These are phyloP conservation scores for Acanthamoeba healyi DNA, from an alignment of 208 protist genomes.

Conservation along the genomic window DNA sequence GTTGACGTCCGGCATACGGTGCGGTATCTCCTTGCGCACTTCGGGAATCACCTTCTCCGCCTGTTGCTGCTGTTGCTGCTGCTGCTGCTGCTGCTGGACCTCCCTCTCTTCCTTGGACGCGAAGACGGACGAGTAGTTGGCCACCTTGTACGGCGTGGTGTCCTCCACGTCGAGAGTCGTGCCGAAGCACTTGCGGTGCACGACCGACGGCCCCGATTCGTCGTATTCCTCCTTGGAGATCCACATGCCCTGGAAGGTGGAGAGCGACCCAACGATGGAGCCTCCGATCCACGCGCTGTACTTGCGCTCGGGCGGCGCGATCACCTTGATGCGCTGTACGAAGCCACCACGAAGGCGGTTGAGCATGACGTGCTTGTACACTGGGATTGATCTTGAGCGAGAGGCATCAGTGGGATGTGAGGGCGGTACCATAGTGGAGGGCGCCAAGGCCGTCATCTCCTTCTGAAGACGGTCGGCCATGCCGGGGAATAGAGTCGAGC, in stretches of 20 bases:
- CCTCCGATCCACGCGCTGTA: slow-evolving; percentile 93
- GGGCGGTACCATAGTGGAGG: slow-evolving; percentile 79
- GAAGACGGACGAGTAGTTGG: slow-evolving; percentile 26
- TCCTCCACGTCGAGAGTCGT: slow-evolving; percentile 84
- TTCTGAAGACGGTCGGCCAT: slow-evolving; percentile 96
- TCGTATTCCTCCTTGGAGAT: slow-evolving; percentile 98
- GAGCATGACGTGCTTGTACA: too few relatives aligned
- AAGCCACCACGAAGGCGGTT: too few relatives aligned
- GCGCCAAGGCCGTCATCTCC: slow-evolving; percentile 95
- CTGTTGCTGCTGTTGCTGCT: neutral
- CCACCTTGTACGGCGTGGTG: neutral
- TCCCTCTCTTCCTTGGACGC: slow-evolving; percentile 21
- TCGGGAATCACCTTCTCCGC: neutral
- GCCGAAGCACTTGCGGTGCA: slow-evolving; percentile 94
- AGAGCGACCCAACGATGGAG: slow-evolving; percentile 97
- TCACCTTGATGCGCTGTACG: too few relatives aligned
- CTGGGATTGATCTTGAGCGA: too few relatives aligned
- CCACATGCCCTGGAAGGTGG: slow-evolving; percentile 98
- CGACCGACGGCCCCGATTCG: slow-evolving; percentile 89
- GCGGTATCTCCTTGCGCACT: slow-evolving; percentile 4
- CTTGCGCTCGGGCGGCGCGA: slow-evolving; percentile 87
- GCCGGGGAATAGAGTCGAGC: slow-evolving; percentile 95
- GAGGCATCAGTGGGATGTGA: too few relatives aligned
- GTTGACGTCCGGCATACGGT: neutral
- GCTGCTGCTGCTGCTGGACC: neutral